Percentiles rank a stretch among this genome's conserved stretches.
Conservation (phyloP, 2,329 filamentous ascomycete species). For the Plectosphaerella cucumerina region DNA sequence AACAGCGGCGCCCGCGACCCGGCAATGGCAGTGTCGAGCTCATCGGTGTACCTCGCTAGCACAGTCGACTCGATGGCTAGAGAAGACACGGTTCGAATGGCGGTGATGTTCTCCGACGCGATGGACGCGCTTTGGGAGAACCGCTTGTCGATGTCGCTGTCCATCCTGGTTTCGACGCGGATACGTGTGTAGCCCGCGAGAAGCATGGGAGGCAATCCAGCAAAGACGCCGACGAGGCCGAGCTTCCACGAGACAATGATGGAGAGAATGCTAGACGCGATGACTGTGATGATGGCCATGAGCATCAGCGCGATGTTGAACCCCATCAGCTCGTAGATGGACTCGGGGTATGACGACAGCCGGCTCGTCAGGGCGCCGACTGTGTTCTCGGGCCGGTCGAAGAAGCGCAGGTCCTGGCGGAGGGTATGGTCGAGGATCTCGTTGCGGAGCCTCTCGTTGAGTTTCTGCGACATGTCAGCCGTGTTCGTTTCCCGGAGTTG, state of each 20-base stretch:
- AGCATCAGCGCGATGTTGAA: constrained; percentile 37
- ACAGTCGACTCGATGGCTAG: constrained; percentile 31
- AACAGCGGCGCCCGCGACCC: constrained; percentile 9
- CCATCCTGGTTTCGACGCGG: constrained; percentile 35
- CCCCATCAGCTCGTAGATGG: constrained; percentile 40
- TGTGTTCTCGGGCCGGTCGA: constrained; percentile 26
- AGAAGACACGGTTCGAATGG: constrained; percentile 39
- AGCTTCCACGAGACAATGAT: constrained; percentile 40
- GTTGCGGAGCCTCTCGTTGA: constrained; percentile 17
- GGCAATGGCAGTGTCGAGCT: constrained; percentile 18
- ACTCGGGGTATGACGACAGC: constrained; percentile 28
- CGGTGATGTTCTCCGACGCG: constrained; percentile 38
- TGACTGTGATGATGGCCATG: constrained; percentile 33
- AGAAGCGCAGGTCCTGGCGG: constrained; percentile 36
- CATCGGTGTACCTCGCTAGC: constrained; percentile 24
- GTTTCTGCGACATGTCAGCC: not conserved
- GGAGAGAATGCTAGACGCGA: constrained; percentile 32
- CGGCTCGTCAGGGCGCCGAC: constrained; percentile 26
- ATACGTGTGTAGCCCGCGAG: constrained; percentile 36
- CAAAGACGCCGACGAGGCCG: constrained; percentile 36
- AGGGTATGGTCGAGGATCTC: constrained; percentile 23
- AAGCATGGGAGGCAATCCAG: constrained; percentile 35
- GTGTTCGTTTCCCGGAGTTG: not conserved
- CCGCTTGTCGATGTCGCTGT: constrained; percentile 27
- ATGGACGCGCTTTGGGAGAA: constrained; percentile 36